These are phyloP conservation scores for Claviceps digitariae DNA, from an alignment of 2,329 filamentous ascomycete genomes.

Conservation along the genomic window DNA sequence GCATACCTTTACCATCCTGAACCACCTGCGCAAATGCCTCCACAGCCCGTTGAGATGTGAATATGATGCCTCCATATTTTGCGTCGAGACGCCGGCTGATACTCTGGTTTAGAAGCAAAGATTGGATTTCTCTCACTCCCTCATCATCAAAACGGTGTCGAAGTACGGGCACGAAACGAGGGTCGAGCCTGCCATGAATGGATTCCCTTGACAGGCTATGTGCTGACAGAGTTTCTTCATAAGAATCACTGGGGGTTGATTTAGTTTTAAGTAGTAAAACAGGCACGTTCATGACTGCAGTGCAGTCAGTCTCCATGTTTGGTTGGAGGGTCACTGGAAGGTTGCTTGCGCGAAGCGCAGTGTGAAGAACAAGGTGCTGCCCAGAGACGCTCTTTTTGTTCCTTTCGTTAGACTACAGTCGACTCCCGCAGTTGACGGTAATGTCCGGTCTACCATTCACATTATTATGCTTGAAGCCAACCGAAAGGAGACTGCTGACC, in stretches of 20 bases:
- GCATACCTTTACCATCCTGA: slow-evolving; percentile 31
- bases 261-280: slow-evolving; percentile 67
- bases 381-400: neutral
- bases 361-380: neutral
- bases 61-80: slow-evolving; percentile 63
- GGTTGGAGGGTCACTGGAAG: neutral
- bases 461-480: neutral
- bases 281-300: slow-evolving; percentile 19
- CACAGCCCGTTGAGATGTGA: slow-evolving; percentile 73
- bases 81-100: slow-evolving; percentile 26
- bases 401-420: neutral
- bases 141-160: slow-evolving; percentile 53
- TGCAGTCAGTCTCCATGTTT: neutral
- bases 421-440: neutral
- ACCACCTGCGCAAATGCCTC: slow-evolving; percentile 60
- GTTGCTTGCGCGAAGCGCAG: neutral
- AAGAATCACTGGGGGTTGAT: slow-evolving; percentile 57
- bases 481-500: neutral
- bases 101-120: slow-evolving; percentile 29
- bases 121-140: slow-evolving; percentile 39
- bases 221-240: slow-evolving; percentile 46
- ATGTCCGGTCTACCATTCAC: neutral
- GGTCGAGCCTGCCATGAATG: slow-evolving; percentile 36
- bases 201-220: slow-evolving; percentile 6
- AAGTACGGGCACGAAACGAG: slow-evolving; percentile 63